A percentile compares a stretch with the other conserved stretches of the same genome.
Conservation (phyloP, 2,329 filamentous ascomycete genomes). For the Claviceps purpurea region DNA sequence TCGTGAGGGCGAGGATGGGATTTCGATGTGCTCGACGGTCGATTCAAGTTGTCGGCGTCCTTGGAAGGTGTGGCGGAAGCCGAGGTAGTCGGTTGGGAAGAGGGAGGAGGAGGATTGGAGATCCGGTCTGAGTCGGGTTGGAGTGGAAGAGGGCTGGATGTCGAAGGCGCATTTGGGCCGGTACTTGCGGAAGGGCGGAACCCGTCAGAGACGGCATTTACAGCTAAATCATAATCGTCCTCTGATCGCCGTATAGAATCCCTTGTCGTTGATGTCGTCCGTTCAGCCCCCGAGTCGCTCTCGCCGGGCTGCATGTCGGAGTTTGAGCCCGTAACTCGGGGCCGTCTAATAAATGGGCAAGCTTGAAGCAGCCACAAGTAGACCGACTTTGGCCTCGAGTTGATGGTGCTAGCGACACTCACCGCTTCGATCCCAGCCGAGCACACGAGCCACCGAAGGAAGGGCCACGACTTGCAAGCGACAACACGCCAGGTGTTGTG, state of each 20-base stretch:
- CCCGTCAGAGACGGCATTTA: slow-evolving; percentile 39
- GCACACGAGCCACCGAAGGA: not conserved
- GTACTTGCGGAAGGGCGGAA: slow-evolving; percentile 25
- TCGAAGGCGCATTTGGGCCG: not conserved
- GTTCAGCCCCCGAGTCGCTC: slow-evolving; percentile 26
- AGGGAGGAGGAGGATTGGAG: slow-evolving; percentile 8
- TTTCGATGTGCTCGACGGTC: slow-evolving; percentile 44
- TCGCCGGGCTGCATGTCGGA: slow-evolving; percentile 28
- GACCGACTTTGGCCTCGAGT: not conserved
- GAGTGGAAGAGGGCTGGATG: slow-evolving; percentile 12
- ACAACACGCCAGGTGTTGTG: not conserved
- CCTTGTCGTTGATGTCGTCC: slow-evolving; percentile 29
- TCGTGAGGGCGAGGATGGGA: slow-evolving; percentile 30
- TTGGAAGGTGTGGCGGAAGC: slow-evolving; percentile 13
- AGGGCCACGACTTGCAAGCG: not conserved
- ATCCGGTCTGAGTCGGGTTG: slow-evolving; percentile 2
- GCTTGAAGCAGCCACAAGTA: not conserved
- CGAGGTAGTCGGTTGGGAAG: slow-evolving; percentile 9
- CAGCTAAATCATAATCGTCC: slow-evolving; percentile 31
- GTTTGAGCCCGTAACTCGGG: slow-evolving; percentile 1
- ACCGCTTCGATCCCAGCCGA: not conserved
- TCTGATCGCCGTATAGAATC: slow-evolving; percentile 26
- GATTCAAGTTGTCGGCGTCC: slow-evolving; percentile 14
- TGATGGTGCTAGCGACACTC: not conserved
- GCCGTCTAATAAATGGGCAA: not conserved